Evolutionary conservation across 106 monocot genomes (phyloP).

Genomic region (Apostasia shenzhenica): DNA sequence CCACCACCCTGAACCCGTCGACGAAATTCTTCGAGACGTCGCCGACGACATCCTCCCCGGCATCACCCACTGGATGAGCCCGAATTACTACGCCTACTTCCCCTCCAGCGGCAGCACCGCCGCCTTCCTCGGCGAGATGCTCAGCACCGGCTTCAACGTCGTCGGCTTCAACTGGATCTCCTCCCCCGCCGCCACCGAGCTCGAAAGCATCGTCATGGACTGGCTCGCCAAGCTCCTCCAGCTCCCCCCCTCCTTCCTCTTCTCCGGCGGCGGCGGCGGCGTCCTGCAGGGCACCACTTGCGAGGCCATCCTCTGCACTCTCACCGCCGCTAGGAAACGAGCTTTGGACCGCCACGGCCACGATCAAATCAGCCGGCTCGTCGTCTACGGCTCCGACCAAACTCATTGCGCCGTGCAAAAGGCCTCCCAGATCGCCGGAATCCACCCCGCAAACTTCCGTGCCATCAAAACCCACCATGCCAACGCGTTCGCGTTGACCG

Average conservation of each 20-base stretch:
- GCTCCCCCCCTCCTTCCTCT: conserved; percentile 5
- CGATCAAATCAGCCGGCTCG: conserved; percentile 11
- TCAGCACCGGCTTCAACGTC: conserved; percentile 16
- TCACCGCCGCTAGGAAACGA: not conserved
- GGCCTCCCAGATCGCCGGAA: conserved; percentile 29
- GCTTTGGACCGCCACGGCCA: not conserved
- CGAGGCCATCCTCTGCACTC: conserved; percentile 18
- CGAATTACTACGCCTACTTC: conserved; percentile 21
- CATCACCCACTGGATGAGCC: conserved; percentile 20
- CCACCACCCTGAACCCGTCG: conserved; percentile 5
- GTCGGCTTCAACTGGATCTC: conserved; percentile 18
- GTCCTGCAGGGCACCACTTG: conserved; percentile 21
- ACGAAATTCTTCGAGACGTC: conserved; percentile 4
- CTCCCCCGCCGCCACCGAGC: conserved; percentile 16
- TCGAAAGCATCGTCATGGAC: conserved; percentile 12
- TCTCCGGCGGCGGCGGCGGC: conserved; percentile 21
- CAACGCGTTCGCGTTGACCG: conserved; percentile 17
- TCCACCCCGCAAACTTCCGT: conserved; percentile 22
- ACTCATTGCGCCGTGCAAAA: conserved; percentile 31
- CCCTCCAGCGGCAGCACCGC: conserved; percentile 19
- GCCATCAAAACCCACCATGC: conserved; percentile 2
- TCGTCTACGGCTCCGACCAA: conserved; percentile 40
- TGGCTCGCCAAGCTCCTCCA: conserved; percentile 16
- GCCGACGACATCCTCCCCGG: conserved; percentile 9
- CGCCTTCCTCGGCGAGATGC: conserved; percentile 18